Conservation (phyloP, 495 filamentous ascomycete species). For the Apiosordaria backusii region DNA sequence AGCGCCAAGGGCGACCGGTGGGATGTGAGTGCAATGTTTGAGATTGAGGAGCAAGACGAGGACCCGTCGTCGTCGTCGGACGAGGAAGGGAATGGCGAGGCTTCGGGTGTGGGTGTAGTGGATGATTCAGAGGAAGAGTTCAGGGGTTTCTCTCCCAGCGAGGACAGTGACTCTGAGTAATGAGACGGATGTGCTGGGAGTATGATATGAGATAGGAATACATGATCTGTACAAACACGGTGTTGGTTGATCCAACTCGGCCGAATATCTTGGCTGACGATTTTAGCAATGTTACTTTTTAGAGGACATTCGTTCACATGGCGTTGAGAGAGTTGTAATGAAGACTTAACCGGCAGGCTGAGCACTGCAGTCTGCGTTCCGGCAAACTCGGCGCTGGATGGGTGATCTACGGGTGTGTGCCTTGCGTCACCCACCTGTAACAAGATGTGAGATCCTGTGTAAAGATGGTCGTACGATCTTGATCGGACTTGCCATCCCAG, state of each 20-base stretch:
- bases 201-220: background rate
- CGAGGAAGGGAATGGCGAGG: slow-evolving; percentile 27
- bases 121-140: slow-evolving; percentile 48
- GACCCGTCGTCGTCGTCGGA: slow-evolving; percentile 21
- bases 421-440: background rate
- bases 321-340: background rate
- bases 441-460: background rate
- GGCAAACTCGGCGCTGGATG: background rate
- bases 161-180: slow-evolving; percentile 44
- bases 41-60: slow-evolving; percentile 49
- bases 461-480: background rate
- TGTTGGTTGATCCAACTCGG: background rate
- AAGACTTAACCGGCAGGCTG: background rate
- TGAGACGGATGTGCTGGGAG: background rate
- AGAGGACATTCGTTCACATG: background rate
- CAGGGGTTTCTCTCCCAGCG: slow-evolving; percentile 43
- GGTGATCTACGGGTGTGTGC: background rate
- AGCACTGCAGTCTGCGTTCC: background rate
- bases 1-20: slow-evolving; percentile 84
- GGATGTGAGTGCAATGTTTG: slow-evolving; percentile 75
- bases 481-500: background rate
- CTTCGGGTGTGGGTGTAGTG: slow-evolving; percentile 23
- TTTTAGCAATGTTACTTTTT: slow-evolving; percentile 6
- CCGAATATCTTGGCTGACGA: slow-evolving; percentile 7
- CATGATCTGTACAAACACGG: background rate